These are phyloP conservation scores for Samsoniella hepiali DNA, from an alignment of 2,329 filamentous ascomycete species.

Conservation along the genomic window DNA sequence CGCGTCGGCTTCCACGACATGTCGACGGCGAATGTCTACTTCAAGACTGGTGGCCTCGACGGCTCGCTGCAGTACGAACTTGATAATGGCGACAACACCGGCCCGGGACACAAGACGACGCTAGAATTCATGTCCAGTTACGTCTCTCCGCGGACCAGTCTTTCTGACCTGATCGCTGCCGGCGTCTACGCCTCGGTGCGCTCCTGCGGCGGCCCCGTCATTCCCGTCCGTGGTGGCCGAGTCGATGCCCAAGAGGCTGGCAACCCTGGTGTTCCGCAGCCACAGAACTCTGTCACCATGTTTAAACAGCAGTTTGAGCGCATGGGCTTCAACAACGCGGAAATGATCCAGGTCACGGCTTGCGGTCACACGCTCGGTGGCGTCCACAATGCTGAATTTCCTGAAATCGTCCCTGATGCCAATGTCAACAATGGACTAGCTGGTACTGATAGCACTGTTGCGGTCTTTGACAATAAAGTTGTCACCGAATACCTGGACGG, in stretches of 20 bases:
- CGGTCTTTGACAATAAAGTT: slow-evolving; percentile 54
- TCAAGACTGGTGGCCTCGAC: slow-evolving; percentile 53
- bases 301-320: slow-evolving; percentile 55
- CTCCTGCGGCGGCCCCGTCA: slow-evolving; percentile 54
- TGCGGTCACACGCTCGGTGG: slow-evolving; percentile 62
- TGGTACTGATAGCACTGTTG: slow-evolving; percentile 46
- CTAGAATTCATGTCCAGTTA: slow-evolving; percentile 53
- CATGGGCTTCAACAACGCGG: slow-evolving; percentile 53
- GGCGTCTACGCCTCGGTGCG: slow-evolving; percentile 57
- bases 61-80: slow-evolving; percentile 60
- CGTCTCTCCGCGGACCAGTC: slow-evolving; percentile 47
- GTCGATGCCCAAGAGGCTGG: slow-evolving; percentile 51
- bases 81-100: slow-evolving; percentile 52
- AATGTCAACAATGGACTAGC: slow-evolving; percentile 42
- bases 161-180: slow-evolving; percentile 57
- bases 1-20: slow-evolving; percentile 61
- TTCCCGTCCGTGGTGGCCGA: slow-evolving; percentile 53
- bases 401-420: slow-evolving; percentile 47
- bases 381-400: slow-evolving; percentile 54
- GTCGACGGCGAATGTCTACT: slow-evolving; percentile 49
- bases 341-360: slow-evolving; percentile 59
- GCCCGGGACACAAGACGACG: slow-evolving; percentile 52
- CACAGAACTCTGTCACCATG: slow-evolving; percentile 50
- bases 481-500: slow-evolving; percentile 55
- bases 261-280: slow-evolving; percentile 51